These are phyloP conservation scores for Cryphonectria carpinicola DNA, from an alignment of 2,329 filamentous ascomycete genomes.

Conservation along the genomic window DNA sequence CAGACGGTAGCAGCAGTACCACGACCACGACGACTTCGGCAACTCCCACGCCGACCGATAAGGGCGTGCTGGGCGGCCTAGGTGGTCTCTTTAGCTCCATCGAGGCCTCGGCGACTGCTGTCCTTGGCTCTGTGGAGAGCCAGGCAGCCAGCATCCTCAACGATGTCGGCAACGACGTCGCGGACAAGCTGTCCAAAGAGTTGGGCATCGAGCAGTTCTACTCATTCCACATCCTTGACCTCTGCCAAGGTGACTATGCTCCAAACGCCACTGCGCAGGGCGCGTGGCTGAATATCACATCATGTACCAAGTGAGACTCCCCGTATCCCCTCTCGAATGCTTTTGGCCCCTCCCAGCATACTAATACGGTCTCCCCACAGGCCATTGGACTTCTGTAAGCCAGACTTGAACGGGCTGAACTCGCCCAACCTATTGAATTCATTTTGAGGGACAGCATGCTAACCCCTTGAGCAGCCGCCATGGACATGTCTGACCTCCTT, in stretches of 20 bases:
- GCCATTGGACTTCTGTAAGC: conserved; percentile 31
- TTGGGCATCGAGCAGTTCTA: conserved; percentile 42
- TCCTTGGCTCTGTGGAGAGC: conserved; percentile 32
- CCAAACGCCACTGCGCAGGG: conserved; percentile 33
- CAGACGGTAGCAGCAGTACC: conserved; percentile 25
- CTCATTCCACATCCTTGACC: conserved; percentile 37
- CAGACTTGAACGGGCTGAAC: not conserved
- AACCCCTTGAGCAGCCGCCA: conserved; percentile 19
- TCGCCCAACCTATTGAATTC: rapidly evolving
- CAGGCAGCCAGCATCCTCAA: conserved; percentile 32
- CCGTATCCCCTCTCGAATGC: not conserved
- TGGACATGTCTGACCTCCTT: conserved; percentile 54
- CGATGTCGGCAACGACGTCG: conserved; percentile 40
- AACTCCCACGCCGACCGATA: conserved; percentile 30
- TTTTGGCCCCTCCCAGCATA: not conserved
- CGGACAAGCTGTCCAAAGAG: conserved; percentile 34
- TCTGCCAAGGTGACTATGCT: conserved; percentile 39
- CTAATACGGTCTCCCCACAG: not conserved
- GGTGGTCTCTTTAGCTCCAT: conserved; percentile 14
- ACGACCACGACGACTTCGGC: conserved; percentile 33
- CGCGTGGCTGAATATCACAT: conserved; percentile 34
- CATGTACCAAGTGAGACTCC: conserved; percentile 34
- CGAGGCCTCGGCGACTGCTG: conserved; percentile 25
- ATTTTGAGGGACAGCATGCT: not conserved
- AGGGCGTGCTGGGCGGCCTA: conserved; percentile 31